Base-by-base conservation (phyloP, 2,329 filamentous ascomycete genomes). In the Trichoderma sp. region DNA sequence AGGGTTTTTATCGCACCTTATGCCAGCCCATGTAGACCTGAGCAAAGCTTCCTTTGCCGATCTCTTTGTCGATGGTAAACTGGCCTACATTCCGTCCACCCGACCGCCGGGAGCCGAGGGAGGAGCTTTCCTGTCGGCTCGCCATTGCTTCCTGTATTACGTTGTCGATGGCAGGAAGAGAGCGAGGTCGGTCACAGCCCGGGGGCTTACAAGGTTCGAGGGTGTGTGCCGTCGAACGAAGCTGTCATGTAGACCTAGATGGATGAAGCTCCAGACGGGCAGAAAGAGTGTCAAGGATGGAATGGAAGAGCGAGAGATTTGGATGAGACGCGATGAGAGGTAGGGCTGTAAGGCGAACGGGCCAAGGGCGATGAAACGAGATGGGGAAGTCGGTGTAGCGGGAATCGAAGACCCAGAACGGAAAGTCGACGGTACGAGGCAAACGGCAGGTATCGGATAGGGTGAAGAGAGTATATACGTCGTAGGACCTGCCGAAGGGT, bases 21-120 rank as follows among this genome's bases (percentile, higher is more conserved):
- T 96, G 92, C 73, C 89, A 89, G 71, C 92, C 93, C 78, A 91
- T 88, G 79, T 95, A 98, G 72, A 99, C 95, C 73, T 93, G 93
- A 72, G 95, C 95, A 83, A 98, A 99, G 83, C 95, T 98, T 70
- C 95, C 95, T 82, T 95, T 95, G 71, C 95, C 95, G 78, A 98
- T 97, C 82, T 97, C 92, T 73, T 91, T 89, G 73, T 93, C 88
- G 75, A 94, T 89, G 74, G 87, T 86, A 80, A 96, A 97, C 75
- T 91, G 89, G 72, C 93, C 92, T 74, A 95, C 78, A 70, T 72
- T 74, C 56, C 76, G 75, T 52, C 77, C 73, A 70, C 75, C 74
- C 69, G 75, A 75, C 73, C 72, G 77, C 71, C 74, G 75, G 64
- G 79, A 77, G 73, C 75, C 74, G 60, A 74, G 76, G 70, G 79